Base-by-base conservation (phyloP, 805 yeast genomes). In the Hemisphaericaspora nanyangensis region DNA sequence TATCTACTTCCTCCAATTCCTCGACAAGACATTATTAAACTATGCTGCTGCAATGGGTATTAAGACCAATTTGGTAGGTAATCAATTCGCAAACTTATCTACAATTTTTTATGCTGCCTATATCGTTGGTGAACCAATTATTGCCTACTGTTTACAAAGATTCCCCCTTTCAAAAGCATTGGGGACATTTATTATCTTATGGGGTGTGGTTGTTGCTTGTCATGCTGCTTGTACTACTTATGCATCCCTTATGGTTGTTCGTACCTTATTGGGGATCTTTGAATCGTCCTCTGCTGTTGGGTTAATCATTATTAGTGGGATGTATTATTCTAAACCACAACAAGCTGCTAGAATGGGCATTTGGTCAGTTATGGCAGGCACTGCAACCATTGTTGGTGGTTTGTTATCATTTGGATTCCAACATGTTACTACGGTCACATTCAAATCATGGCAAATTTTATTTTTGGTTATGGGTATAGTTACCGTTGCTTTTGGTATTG, bases 41-140 rank as follows among this genome's bases (percentile, higher is more conserved):
- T 77, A 79, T 50, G 80, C 85, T 2, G 80, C 80, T 12, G 79
- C 79, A 1, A 75, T 80, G 82, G 84, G 84, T 1, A 76, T 79
- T 47, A 74, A 71, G 49, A 53, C 63, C 2, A 66, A 76, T 48
- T 60, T 77, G 44, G 59, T 70, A 6, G 65, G 75, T 29, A 52
- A 58, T 40, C 74, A 78, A 36, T 77, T 70, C 49, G 71, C 78
- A 17, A 69, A 76, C 47, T 52, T 77, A 36, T 73, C 77, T 24
- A 76, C 82, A 1, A 74, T 76, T 13, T 69, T 76, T 43, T 74
- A 74, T 38, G 78, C 70, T 11, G 67, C 79, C 1, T 77, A 75
- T 42, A 74, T 77, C 38, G 67, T 74, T 44, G 74, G 74, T 40
- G 80, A 74, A 44, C 81, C 81, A 2, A 38, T 74, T n/a, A 60